These are phyloP conservation scores for Breynia disticha DNA, from an alignment of 441 rosid genomes.

Conservation along the genomic window DNA sequence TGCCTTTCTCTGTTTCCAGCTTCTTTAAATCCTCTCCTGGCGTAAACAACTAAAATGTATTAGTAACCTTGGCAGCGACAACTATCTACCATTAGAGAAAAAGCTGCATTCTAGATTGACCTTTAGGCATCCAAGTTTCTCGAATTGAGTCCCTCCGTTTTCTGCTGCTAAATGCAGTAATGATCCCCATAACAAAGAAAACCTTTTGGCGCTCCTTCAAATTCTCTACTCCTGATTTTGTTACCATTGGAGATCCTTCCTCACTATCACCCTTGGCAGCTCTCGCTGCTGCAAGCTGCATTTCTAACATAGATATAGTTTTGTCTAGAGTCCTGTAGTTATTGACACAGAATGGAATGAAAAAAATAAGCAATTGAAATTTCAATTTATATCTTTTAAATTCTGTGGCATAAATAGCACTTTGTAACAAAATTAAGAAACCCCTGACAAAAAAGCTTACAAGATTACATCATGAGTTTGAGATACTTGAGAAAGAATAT, in stretches of 20 bases:
- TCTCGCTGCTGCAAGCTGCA: slow-evolving; percentile 80
- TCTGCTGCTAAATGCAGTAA: slow-evolving; percentile 91
- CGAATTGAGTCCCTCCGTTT: slow-evolving; percentile 87
- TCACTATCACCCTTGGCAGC: slow-evolving; percentile 44
- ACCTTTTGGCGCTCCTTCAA: slow-evolving; percentile 48
- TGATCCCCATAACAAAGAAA: slow-evolving; percentile 91
- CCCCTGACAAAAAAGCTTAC: slow-evolving; percentile 32
- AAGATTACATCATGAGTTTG: slow-evolving; percentile 77
- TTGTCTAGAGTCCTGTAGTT: slow-evolving; percentile 67
- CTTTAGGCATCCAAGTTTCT: slow-evolving; percentile 85
- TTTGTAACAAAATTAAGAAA: background rate
- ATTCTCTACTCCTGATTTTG: slow-evolving; percentile 33
- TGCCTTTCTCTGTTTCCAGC: slow-evolving; percentile 78
- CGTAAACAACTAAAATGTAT: slow-evolving; percentile 16
- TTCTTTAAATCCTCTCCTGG: slow-evolving; percentile 62
- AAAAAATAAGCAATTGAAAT: slow-evolving; percentile 6
- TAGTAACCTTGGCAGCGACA: background rate
- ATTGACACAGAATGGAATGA: slow-evolving; percentile 10
- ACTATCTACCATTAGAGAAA: slow-evolving; percentile 7
- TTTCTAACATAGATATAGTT: slow-evolving; percentile 76
- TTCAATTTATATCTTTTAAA: background rate
- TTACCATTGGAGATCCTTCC: slow-evolving; percentile 39
- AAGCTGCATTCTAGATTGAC: slow-evolving; percentile 27
- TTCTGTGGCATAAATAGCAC: background rate
- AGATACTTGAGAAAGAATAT: slow-evolving; percentile 74